Conservation (phyloP, 2,329 filamentous ascomycete genomes). For the Neofusicoccum cordaticola region DNA sequence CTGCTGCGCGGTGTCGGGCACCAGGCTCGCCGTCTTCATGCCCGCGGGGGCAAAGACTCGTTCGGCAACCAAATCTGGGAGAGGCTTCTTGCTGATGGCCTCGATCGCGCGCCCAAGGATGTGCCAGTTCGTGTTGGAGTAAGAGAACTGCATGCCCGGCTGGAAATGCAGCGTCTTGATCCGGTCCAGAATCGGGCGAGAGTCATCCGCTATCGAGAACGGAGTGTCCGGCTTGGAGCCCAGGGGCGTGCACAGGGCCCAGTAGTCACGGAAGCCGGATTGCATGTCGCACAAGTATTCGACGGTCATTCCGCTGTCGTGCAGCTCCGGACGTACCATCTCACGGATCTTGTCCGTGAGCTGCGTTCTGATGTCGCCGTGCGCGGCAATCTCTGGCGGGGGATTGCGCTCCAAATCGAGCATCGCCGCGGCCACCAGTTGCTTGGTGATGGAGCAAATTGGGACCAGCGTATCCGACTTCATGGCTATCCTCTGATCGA, state of each 20-base stretch:
- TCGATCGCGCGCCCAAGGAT: conserved; percentile 40
- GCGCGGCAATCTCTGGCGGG: background rate
- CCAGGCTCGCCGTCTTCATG: background rate
- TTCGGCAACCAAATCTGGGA: background rate
- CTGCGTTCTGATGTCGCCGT: background rate
- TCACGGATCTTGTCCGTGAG: background rate
- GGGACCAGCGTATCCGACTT: conserved; percentile 38
- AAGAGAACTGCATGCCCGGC: conserved; percentile 44
- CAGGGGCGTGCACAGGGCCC: background rate
- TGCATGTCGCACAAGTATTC: background rate
- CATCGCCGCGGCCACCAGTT: conserved; percentile 42
- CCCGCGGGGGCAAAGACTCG: background rate
- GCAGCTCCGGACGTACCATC: background rate
- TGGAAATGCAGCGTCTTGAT: conserved; percentile 36
- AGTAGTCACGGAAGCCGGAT: background rate
- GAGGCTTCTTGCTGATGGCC: conserved; percentile 28
- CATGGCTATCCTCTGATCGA: conserved; percentile 39
- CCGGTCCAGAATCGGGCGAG: background rate
- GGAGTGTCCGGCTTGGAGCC: background rate
- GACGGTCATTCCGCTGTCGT: background rate
- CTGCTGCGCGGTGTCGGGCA: background rate
- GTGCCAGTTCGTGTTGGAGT: conserved; percentile 47
- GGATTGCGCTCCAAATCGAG: conserved; percentile 33
- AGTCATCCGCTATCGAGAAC: background rate
- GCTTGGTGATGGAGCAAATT: conserved; percentile 50